These are phyloP conservation scores for Citrus maxima DNA, from an alignment of 345 rosid genomes.

Conservation along the genomic window DNA sequence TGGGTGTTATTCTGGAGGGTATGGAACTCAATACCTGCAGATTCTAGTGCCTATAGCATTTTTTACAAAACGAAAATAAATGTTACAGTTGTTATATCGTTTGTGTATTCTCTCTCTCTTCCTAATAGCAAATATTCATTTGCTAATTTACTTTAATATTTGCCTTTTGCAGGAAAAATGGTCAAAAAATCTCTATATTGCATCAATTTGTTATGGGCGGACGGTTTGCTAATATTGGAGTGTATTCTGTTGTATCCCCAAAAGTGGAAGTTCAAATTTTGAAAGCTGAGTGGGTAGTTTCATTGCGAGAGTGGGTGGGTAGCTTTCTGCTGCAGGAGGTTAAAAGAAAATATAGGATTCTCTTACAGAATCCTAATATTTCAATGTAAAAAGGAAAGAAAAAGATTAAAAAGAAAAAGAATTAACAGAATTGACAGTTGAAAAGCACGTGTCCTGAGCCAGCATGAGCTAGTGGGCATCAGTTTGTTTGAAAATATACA, in stretches of 20 bases:
- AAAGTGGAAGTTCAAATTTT: conserved; percentile 20
- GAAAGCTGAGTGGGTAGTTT: conserved; percentile 31
- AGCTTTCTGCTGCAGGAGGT: conserved; percentile 13
- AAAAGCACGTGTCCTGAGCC: conserved; percentile 9
- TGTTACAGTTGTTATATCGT: neutral
- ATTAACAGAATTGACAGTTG: conserved; percentile 13
- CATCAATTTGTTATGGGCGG: conserved; percentile 67
- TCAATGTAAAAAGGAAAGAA: conserved; percentile 22
- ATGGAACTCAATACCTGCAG: neutral
- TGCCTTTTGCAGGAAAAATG: conserved; percentile 54
- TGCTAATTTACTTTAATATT: neutral
- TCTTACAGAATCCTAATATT: conserved; percentile 13
- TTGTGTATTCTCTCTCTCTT: neutral
- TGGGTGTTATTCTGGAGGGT: neutral
- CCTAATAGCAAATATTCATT: neutral
- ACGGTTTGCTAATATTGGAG: conserved; percentile 49
- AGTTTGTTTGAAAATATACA: conserved; percentile 17
- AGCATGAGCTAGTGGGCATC: conserved; percentile 23
- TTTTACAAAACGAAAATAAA: neutral
- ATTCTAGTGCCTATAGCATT: neutral
- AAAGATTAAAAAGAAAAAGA: neutral
- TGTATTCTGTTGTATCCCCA: conserved; percentile 9
- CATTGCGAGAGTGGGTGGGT: conserved; percentile 16
- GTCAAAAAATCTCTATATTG: conserved; percentile 67
- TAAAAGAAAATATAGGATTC: conserved; percentile 13